Evolutionary conservation across 1,284 basidiomycete species (phyloP).

Genomic region (Somion occarium): DNA sequence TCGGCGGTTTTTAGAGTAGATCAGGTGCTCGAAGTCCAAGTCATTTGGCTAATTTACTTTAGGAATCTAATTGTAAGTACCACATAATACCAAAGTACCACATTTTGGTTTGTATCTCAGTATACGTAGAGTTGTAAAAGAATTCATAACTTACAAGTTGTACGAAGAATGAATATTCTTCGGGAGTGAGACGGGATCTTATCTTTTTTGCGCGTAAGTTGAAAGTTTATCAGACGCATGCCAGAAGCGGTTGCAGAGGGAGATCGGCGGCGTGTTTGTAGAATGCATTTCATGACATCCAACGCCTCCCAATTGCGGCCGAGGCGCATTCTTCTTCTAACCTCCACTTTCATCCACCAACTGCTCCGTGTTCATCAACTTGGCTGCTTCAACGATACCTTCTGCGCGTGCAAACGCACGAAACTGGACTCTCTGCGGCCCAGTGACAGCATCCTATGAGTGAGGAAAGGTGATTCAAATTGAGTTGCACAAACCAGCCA

Average conservation of each 20-base stretch:
- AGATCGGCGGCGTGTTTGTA: neutral
- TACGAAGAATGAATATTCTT: no score
- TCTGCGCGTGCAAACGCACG: conserved; percentile 50
- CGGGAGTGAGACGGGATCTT: no score
- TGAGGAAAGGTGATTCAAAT: conserved; percentile 55
- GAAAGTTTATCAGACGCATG: neutral
- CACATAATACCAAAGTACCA: no score
- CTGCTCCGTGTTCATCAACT: conserved; percentile 15
- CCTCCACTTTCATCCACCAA: conserved; percentile 8
- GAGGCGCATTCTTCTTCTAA: neutral
- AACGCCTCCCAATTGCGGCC: neutral
- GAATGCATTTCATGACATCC: neutral
- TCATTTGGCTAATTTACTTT: neutral
- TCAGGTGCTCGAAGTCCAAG: neutral
- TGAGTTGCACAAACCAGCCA: neutral
- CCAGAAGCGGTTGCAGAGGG: neutral
- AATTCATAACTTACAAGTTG: no score
- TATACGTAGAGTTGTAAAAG: no score
- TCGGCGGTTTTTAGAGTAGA: conserved; percentile 65
- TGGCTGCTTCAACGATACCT: neutral
- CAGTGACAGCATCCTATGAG: conserved; percentile 70
- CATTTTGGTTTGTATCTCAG: no score
- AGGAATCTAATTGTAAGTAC: no score
- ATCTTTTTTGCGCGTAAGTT: no score
- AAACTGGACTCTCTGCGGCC: conserved; percentile 53